Conservation (phyloP, 2,329 filamentous ascomycete genomes). For the Fusarium sp. region DNA sequence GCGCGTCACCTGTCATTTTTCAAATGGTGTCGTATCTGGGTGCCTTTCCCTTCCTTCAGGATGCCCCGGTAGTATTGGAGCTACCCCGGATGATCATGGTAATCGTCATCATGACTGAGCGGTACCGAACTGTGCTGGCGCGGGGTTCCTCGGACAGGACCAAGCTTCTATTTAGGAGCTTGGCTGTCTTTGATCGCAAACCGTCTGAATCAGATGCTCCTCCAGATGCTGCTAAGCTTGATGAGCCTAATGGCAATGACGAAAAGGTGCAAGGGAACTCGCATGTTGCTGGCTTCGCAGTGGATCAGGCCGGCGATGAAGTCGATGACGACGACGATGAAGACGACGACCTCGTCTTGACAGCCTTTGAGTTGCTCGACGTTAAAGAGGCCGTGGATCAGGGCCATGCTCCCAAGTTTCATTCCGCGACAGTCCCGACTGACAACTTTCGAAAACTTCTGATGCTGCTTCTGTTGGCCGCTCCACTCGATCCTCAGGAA, state of each 20-base stretch:
- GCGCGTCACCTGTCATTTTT: conserved; percentile 75
- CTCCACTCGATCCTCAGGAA: conserved; percentile 74
- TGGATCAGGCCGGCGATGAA: conserved; percentile 60
- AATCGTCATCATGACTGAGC: conserved; percentile 77
- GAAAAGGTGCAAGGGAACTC: conserved; percentile 16
- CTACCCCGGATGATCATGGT: conserved; percentile 79
- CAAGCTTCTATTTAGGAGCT: conserved; percentile 76
- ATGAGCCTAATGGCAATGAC: conserved; percentile 21
- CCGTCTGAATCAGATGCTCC: conserved; percentile 49
- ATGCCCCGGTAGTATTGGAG: conserved; percentile 77
- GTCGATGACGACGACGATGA: conserved; percentile 61
- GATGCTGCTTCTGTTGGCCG: conserved; percentile 76
- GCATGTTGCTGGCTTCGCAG: conserved; percentile 56
- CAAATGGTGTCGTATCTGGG: conserved; percentile 79
- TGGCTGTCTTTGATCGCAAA: conserved; percentile 77
- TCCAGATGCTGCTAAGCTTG: neutral
- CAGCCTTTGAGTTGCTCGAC: conserved; percentile 76
- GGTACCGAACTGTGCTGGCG: conserved; percentile 73
- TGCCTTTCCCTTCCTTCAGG: conserved; percentile 78
- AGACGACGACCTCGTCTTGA: conserved; percentile 74
- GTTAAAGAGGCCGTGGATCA: conserved; percentile 71
- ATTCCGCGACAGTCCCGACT: conserved; percentile 77
- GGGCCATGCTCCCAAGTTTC: conserved; percentile 62
- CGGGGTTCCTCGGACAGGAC: conserved; percentile 68
- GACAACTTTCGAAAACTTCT: conserved; percentile 79